Evolutionary conservation across 805 yeast species (phyloP), one percentile per base, ranked within the genome.

Genomic region (Maudiozyma bulderi): DNA sequence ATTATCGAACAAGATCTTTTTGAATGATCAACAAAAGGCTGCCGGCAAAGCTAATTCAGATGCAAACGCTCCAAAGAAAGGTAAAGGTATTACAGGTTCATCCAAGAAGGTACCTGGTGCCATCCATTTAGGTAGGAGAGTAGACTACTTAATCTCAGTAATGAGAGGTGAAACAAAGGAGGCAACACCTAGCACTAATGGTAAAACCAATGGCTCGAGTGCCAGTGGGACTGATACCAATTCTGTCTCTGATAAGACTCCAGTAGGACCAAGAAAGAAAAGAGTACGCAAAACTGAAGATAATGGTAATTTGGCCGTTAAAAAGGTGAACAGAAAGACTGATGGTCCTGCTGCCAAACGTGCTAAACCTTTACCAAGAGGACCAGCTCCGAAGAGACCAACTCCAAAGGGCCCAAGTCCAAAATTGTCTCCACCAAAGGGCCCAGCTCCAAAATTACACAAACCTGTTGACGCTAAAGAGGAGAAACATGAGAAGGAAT

Each of bases 121-220:
- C 3, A 93, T 93, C 14, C 99, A 93, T 67, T 72, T 93, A 46
- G 87, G 86, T 9, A 80, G 99, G 67, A 80, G 99, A 62, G 82
- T 87, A 1, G 99, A 95, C 63, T 91, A 90, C 59, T 73, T 93
- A 58, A 75, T 91, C 30, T 67, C 78, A 2, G 81, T 87, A 9
- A 68, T 91, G 56, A 75, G 75, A 52, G 95, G 82, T 15, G 82
- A 76, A 29, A 75, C 69, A 7, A 74, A 70, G 11, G 60, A 54
- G n/a, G 28, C 20, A 5, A 44, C 47, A 54, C 57, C 9, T 54
- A 55, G 57, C 30, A 44, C 46, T 11, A 51, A 47, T n/a, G 28
- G 39, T 11, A 51, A 52, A 29, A 52, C 50, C 8, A 47, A 50
- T 32, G 42, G 54, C 8, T 6, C 37, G 1, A 32, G 37, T 11